phyloP scores from a whole-genome alignment of 192 early-diverging fungal species.

The Diversispora eburnea region DNA sequence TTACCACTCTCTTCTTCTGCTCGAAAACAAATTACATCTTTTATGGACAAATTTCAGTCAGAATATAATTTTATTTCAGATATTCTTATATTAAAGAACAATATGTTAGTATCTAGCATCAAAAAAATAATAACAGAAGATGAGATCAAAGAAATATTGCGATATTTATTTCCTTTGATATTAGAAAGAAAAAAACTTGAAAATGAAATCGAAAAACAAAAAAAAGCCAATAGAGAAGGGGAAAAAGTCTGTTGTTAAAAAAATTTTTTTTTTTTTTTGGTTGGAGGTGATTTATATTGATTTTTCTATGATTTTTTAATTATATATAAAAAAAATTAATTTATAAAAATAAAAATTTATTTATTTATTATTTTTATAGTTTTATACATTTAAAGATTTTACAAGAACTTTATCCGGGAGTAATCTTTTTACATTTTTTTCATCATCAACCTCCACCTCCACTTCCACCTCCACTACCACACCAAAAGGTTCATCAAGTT shows the following conservation, averaged over 20 bases:
- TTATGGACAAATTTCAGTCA: not conserved
- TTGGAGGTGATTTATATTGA: not conserved
- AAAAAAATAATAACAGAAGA: not conserved
- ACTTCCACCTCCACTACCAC: not conserved
- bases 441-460: not conserved
- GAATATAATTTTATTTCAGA: constrained; percentile 19
- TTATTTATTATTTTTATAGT: constrained; percentile 5
- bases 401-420: constrained; percentile 7
- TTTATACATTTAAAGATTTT: constrained; percentile 12
- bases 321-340: not conserved
- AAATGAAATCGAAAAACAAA: constrained; percentile 15
- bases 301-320: not conserved
- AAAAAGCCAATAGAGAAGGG: constrained; percentile 16
- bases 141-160: constrained; percentile 4
- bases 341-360: not conserved
- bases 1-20: constrained; percentile 8
- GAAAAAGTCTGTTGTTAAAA: constrained; percentile 9
- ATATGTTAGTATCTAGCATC: constrained; percentile 13
- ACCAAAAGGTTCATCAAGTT: not conserved
- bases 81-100: constrained; percentile 18
- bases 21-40: not conserved
- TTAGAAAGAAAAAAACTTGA: constrained; percentile 8
- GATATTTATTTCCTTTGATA: constrained; percentile 10
- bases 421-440: constrained; percentile 24
- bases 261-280: not conserved